Base-by-base conservation (phyloP, 176 grass and related monocot species). In the Luzula sylvatica region DNA sequence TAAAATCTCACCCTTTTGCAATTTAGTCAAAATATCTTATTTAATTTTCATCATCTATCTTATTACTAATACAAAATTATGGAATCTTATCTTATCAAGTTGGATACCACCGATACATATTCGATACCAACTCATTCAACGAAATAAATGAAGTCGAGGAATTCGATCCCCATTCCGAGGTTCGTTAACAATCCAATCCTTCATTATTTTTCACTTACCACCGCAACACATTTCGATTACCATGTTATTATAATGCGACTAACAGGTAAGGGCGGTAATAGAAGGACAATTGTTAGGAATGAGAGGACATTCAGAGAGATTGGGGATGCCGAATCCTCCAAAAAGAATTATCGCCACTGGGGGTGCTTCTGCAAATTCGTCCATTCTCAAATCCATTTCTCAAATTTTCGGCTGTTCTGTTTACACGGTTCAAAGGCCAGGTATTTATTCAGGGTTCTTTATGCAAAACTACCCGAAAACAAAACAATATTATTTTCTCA, bases 231-330 rank as follows among this genome's bases (percentile, higher is more conserved):
- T 1, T 25, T 42, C 44, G 2, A 19, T 52, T 16, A 21, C 15
- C 16, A 58, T 39, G 2, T 50, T 27, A 23, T 56, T 16, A 27
- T 44, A 20, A 24, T 52, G 13, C 12, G 15, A 28, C 14, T 26
- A 53, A 7, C 58, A 96, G 90, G 76, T 96, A 3, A 73, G 84
- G 41, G 90, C 90, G 22, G 64, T 89, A 24, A 19, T 96, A 7
- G 90, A 96, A 73, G 84, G 90, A 1, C 90, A 96, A 13, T 79
- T 96, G 23, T n/a, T 96, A 54, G 88, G 83, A 0, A 96, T 89
- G 84, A 56, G 84, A 61, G 84, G 84, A 1, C 90, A 96, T 56
- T 73, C 90, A 0, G 90, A 96, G 74, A 81, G 84, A 54, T 96
- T 96, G 51, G 90, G 90, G 23, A 86, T 96, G 90, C 77, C 90